A percentile compares a stretch with the other conserved stretches of the same genome.
These are phyloP conservation scores for Sporopachydermia cereana DNA, from an alignment of 1,139 yeast species.

Conservation along the genomic window DNA sequence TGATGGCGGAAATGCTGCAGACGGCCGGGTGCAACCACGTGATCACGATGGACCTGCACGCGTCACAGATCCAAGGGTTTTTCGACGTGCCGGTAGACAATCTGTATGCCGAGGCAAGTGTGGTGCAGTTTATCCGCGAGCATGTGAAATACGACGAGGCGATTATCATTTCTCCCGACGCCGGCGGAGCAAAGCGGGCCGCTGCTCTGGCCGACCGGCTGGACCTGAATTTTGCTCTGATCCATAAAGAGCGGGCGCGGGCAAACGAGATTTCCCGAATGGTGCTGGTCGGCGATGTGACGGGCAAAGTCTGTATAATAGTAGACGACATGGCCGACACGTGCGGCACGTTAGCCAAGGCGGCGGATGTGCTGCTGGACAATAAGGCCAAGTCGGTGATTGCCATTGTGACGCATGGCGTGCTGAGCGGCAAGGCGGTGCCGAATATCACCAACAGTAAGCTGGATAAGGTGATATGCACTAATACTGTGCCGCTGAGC, in stretches of 20 bases:
- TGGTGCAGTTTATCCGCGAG: conserved; percentile 76
- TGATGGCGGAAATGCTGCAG: conserved; percentile 89
- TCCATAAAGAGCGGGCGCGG: conserved; percentile 90
- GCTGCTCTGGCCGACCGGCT: conserved; percentile 90
- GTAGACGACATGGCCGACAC: conserved; percentile 99
- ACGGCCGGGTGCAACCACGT: conserved; percentile 97
- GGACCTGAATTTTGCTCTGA: conserved; percentile 88
- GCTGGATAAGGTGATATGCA: conserved; percentile 74
- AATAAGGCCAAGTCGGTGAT: conserved; percentile 70
- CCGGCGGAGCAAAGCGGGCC: conserved; percentile 98
- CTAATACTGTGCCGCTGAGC: conserved; percentile 89
- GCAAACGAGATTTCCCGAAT: conserved; percentile 90
- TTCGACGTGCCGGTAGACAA: conserved; percentile 95
- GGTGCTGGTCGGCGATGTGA: conserved; percentile 96
- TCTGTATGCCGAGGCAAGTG: conserved; percentile 91
- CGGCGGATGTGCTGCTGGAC: conserved; percentile 78
- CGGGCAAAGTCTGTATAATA: conserved; percentile 74
- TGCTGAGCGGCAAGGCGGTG: conserved; percentile 79
- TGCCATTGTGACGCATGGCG: conserved; percentile 95
- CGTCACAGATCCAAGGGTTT: conserved; percentile 95
- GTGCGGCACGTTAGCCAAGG: conserved; percentile 93
- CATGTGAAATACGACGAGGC: conserved; percentile 50
- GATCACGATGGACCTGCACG: conserved; percentile 95
- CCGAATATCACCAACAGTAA: conserved; percentile 70
- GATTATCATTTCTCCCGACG: conserved; percentile 91